A percentile compares a stretch with the other conserved stretches of the same genome.
Conservation (phyloP, 495 filamentous ascomycete genomes). For the Podospora pseudoanserina region DNA sequence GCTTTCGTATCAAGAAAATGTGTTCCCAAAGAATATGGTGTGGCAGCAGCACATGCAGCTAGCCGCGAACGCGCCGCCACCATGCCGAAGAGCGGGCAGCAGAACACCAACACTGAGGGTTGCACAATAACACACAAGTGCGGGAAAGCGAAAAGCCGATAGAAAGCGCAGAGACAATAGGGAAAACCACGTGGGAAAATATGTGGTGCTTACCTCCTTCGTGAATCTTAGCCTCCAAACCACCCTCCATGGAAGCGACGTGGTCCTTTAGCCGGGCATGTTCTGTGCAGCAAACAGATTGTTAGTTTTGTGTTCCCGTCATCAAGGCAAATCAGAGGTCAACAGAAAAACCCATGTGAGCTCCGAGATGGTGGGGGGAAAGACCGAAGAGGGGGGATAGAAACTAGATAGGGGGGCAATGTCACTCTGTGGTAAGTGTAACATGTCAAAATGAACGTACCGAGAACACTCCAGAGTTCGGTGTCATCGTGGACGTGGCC, state of each 20-base stretch:
- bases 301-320: slow-evolving; percentile 13
- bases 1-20: background rate
- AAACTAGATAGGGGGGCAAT: background rate
- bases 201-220: slow-evolving; percentile 75
- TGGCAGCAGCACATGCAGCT: slow-evolving; percentile 9
- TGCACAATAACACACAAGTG: slow-evolving; percentile 5
- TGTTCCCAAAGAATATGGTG: background rate
- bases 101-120: slow-evolving; percentile 5
- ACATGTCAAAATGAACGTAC: slow-evolving; percentile 51
- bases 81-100: slow-evolving; percentile 9
- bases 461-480: slow-evolving; percentile 93
- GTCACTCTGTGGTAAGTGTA: slow-evolving; percentile 12
- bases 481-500: slow-evolving; percentile 94
- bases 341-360: slow-evolving; percentile 23
- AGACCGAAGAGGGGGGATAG: slow-evolving; percentile 3
- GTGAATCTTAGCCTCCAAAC: slow-evolving; percentile 82
- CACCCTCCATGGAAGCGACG: slow-evolving; percentile 80
- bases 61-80: slow-evolving; percentile 15
- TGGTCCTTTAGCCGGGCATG: slow-evolving; percentile 93
- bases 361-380: slow-evolving; percentile 19
- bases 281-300: slow-evolving; percentile 51
- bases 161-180: slow-evolving; percentile 32
- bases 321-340: slow-evolving; percentile 10
- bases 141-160: slow-evolving; percentile 34
- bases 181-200: slow-evolving; percentile 11